A percentile compares a stretch with the other conserved stretches of the same genome.
phyloP scores from a whole-genome alignment of 2,329 filamentous ascomycete species.

The Eurotiales sp. region DNA sequence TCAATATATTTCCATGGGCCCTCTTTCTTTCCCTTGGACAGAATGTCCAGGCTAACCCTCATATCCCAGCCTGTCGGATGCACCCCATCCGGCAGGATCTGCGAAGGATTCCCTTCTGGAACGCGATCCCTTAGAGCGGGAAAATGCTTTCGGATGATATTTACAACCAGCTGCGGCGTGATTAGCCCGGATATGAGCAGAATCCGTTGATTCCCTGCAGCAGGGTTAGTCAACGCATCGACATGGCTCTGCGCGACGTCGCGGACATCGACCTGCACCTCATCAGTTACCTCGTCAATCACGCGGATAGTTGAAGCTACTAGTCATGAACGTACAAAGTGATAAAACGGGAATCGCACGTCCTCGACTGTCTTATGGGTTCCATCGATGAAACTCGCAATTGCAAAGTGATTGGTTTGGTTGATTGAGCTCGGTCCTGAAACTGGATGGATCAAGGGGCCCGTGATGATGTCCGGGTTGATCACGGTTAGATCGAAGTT shows the following conservation, averaged over 20 bases:
- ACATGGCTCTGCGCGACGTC: slow-evolving; percentile 3
- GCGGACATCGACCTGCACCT: slow-evolving; percentile 4
- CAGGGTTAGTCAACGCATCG: slow-evolving; percentile 2
- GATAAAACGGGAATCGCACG: slow-evolving; percentile 18
- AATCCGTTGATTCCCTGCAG: background rate
- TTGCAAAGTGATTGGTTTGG: slow-evolving; percentile 22
- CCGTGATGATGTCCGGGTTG: slow-evolving; percentile 20
- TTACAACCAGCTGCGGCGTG: slow-evolving; percentile 46
- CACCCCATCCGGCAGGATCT: slow-evolving; percentile 20
- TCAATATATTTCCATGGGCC: slow-evolving; percentile 23
- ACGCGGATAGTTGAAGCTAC: too few relatives aligned
- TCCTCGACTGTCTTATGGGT: slow-evolving; percentile 18
- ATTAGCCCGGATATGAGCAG: slow-evolving; percentile 43
- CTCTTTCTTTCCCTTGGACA: slow-evolving; percentile 17
- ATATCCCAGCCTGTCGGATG: slow-evolving; percentile 22
- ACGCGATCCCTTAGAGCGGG: slow-evolving; percentile 49
- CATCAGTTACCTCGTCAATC: background rate
- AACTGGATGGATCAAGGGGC: slow-evolving; percentile 22
- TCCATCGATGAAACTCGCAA: slow-evolving; percentile 22
- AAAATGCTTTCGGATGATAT: slow-evolving; percentile 46
- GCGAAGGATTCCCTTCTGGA: slow-evolving; percentile 39
- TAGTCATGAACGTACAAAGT: slow-evolving; percentile 19
- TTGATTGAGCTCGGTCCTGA: slow-evolving; percentile 19
- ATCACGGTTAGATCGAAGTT: slow-evolving; percentile 16
- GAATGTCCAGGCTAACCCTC: slow-evolving; percentile 15